Base-by-base conservation (phyloP, 441 rosid genomes). In the Viola pubescens region DNA sequence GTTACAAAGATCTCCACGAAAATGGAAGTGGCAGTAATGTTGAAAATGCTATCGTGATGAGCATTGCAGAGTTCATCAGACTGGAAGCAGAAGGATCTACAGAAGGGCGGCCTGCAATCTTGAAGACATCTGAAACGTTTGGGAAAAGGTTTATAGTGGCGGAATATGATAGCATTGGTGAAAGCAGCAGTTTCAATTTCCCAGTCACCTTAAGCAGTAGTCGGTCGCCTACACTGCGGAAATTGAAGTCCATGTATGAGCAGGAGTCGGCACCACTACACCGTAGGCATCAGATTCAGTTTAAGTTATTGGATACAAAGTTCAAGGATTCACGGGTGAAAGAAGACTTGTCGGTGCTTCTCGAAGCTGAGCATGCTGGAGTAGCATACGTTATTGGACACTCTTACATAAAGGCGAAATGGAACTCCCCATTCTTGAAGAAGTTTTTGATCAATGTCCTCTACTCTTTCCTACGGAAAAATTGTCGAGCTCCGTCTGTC, bases 1-100 rank as follows among this genome's bases (percentile, higher is more conserved):
- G 98, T 10, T 89, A 92, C 81, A 89, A 87, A 66, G 97, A 92
- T 52, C 85, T 85, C 57, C 81, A 74, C 14, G 81, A 79, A 61
- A 80, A 81, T 13, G 89, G 86, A 44, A 86, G 73, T 16, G 89
- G 85, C 34, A 86, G 79, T 3, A 88, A 84, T 70, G 80, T 85
- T 37, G 97, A 92, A 64, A 83, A 81, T 19, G 94, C 86, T 66
- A 77, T 89, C n/a, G 76, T 85, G 61, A 84, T 81, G 87, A 89
- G 88, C 78, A 68, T 92, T 6, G 90, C 91, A 4, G 97, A 92
- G 77, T 92, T 89, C 68, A 89, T 92, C 75, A 95, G 88, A 67
- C 77, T 88, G 65, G 97, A 89, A 76, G 82, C 97, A 0, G 97
- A 87, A 77, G 91, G 85, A 4, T 69, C 85, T 37, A 55, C 79